Base-by-base conservation (phyloP, 106 monocot genomes). In the Dactylorhiza incarnata region DNA sequence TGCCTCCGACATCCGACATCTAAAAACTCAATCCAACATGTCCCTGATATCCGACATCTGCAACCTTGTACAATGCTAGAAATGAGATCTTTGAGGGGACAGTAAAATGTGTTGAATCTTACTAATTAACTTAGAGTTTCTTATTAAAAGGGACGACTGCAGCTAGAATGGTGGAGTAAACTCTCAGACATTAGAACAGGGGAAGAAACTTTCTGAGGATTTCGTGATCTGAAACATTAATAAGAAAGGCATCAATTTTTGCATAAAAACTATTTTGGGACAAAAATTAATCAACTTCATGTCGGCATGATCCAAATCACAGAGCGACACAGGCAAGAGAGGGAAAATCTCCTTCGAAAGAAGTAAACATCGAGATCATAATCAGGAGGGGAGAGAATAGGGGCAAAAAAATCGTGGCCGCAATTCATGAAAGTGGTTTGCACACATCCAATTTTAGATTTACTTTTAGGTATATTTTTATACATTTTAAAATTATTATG, bases 241-340 rank as follows among this genome's bases (percentile, higher is more conserved):
- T 10, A 65, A 65, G 6, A 25, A 2, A 22, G 25, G 10, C 37
- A 68, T 45, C 45, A 43, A n/a, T n/a, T n/a, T 22, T 37, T 5
- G 17, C 37, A 68, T 68, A 68, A 45, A 68, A n/a, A 17, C 1
- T 15, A 15, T 68, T 68, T 14, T n/a, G 68, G 45, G 24, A 15
- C 25, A 25, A 63, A n/a, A 56, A 17, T 56, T 6, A 65, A 65
- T 10, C 7, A 65, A 65, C 65, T 12, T 25, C 10, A 26, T 44
- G 14, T 45, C 16, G 45, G 68, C 68, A 68, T 44, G 68, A 68
- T 68, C 68, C 68, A 68, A 68, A 45, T 16, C 68, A 68, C 37
- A 13, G 5, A 45, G 5, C n/a, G 6, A 68, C n/a, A 68, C 16
- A 68, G 16, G 16, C 7, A 37, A 45, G 0, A 68, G 17, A 68